Percentiles rank a stretch among this genome's conserved stretches.
These are phyloP conservation scores for Leptoxyphium fumago DNA, from an alignment of 2,329 filamentous ascomycete species.

Conservation along the genomic window DNA sequence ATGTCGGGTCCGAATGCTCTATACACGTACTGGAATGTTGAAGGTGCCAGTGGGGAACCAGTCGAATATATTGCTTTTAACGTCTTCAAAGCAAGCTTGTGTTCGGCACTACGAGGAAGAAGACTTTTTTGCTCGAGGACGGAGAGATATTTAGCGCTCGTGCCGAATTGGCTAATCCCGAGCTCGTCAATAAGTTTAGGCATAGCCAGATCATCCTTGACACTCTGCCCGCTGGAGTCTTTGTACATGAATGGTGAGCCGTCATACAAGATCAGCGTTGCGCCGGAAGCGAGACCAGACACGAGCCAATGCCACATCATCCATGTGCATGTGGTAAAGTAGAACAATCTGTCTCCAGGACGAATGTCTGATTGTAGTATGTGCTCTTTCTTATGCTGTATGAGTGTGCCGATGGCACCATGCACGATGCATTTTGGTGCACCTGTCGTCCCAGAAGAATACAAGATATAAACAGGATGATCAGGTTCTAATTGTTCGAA, in stretches of 20 bases:
- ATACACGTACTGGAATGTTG: slow-evolving; percentile 86
- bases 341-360: slow-evolving; percentile 62
- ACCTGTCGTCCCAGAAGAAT: slow-evolving; percentile 80
- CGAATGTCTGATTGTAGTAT: slow-evolving; percentile 71
- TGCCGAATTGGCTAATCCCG: slow-evolving; percentile 82
- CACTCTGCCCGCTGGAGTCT: slow-evolving; percentile 32
- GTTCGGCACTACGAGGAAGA: slow-evolving; percentile 33
- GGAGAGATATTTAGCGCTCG: slow-evolving; percentile 84
- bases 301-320: slow-evolving; percentile 99
- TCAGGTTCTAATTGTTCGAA: slow-evolving; percentile 73
- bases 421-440: slow-evolving; percentile 89
- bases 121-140: slow-evolving; percentile 69
- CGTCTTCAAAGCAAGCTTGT: slow-evolving; percentile 41
- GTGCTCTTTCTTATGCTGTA: slow-evolving; percentile 97
- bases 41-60: slow-evolving; percentile 79
- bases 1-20: slow-evolving; percentile 62
- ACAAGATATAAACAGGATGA: slow-evolving; percentile 86
- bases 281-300: slow-evolving; percentile 67
- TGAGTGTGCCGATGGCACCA: slow-evolving; percentile 71
- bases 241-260: slow-evolving; percentile 65
- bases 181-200: slow-evolving; percentile 68
- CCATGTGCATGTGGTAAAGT: slow-evolving; percentile 92
- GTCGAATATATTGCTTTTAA: slow-evolving; percentile 87
- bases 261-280: slow-evolving; percentile 77
- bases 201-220: slow-evolving; percentile 63